Evolutionary conservation across 257 asterid species (phyloP), one percentile per base, ranked within the genome.

Genomic region (Paulownia fortunei): DNA sequence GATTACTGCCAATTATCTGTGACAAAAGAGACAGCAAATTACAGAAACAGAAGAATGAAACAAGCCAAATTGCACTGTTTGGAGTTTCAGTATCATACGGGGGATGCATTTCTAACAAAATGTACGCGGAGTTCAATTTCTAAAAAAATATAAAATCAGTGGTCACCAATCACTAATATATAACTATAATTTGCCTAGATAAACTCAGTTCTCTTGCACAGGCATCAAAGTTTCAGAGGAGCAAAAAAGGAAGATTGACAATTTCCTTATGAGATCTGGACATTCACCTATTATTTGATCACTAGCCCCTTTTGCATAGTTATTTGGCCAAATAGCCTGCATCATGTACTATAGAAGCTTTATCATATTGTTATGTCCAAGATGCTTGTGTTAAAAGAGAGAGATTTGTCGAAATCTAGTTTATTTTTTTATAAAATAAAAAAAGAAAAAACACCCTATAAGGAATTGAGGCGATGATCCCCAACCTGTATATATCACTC

Each of bases 1-100:
- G 60, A 78, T 91, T 93, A 78, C 87, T 85, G 80, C 99, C 89
- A 69, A 89, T 89, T 41, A 96, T 93, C 99, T 96, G 90, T 32
- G 23, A 73, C 56, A 56, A 73, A 18, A 67, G 41, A 79, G 4
- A 21, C 16, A 47, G 59, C 55, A 41, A 11, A 69, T 63, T 56
- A 67, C 15, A 54, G 55, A 34, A 47, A 30, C 21, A 62, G 36
- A 36, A 74, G 5, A 36, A 63, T 42, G 47, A 42, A 6, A 71
- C 7, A 56, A 30, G 37, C 16, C 21, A 37, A 46, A 10, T 13
- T 12, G 5, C 47, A 11, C 15, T 30, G 0, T 7, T 41, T 32
- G 34, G 9, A 32, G 3, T 16, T 24, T 42, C 41, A 47, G 9
- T 3, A 68, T 15, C 24, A 68, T 46, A 46, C 13, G 26, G 15